Conservation (phyloP, 83 land plant species). For the Thuja plicata region DNA sequence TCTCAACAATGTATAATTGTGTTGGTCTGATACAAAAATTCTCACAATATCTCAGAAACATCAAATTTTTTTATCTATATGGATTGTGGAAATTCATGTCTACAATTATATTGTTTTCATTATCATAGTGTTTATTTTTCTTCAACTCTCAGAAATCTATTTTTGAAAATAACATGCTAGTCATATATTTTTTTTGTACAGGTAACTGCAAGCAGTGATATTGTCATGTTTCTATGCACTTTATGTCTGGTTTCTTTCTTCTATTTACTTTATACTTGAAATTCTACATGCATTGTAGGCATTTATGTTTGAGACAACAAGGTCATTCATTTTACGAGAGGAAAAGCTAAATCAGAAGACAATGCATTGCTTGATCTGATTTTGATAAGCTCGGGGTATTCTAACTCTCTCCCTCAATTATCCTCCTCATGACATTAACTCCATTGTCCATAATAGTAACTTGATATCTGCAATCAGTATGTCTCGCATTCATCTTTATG, state of each 20-base stretch:
- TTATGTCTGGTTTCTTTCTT: not conserved
- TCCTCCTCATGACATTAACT: too few relatives aligned
- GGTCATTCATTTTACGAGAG: constrained; percentile 60
- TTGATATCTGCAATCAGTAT: too few relatives aligned
- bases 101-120: too few relatives aligned
- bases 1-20: not conserved
- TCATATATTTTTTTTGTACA: not conserved
- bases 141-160: not conserved
- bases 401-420: too few relatives aligned
- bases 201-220: not conserved
- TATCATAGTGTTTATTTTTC: not conserved
- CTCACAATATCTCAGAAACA: too few relatives aligned
- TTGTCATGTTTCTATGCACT: not conserved
- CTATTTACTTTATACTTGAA: not conserved
- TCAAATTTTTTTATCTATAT: too few relatives aligned
- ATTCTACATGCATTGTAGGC: constrained; percentile 21
- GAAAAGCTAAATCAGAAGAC: constrained; percentile 49
- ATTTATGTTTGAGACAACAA: constrained; percentile 49
- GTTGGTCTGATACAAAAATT: too few relatives aligned
- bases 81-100: too few relatives aligned
- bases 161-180: not conserved
- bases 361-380: constrained; percentile 65
- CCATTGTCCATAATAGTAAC: too few relatives aligned
- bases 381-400: constrained; percentile 53
- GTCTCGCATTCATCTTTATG: too few relatives aligned